Conservation (phyloP, 495 filamentous ascomycete species). For the Daldinia childiae region DNA sequence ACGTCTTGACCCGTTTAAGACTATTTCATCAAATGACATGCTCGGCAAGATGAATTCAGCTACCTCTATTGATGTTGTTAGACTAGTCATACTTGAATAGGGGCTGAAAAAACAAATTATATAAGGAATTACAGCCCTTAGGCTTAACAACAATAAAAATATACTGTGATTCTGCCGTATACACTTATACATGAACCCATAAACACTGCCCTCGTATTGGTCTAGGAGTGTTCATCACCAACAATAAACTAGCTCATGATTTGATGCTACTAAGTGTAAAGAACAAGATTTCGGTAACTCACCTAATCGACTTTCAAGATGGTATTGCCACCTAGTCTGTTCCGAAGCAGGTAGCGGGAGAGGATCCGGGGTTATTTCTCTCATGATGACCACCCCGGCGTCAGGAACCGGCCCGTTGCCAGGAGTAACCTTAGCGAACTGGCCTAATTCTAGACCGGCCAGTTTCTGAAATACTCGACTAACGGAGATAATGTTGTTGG, state of each 20-base stretch:
- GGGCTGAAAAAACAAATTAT: not conserved
- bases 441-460: slow-evolving; percentile 42
- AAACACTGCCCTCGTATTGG: not conserved
- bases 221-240: not conserved
- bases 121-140: not conserved
- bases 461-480: slow-evolving; percentile 43
- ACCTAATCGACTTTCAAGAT: slow-evolving; percentile 65
- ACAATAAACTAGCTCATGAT: not conserved
- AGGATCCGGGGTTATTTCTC: slow-evolving; percentile 37
- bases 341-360: slow-evolving; percentile 49
- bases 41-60: slow-evolving; percentile 60
- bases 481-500: slow-evolving; percentile 46
- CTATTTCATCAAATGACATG: slow-evolving; percentile 59
- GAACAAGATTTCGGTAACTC: slow-evolving; percentile 37
- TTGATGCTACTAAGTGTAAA: not conserved
- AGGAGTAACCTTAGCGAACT: slow-evolving; percentile 40
- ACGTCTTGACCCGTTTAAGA: slow-evolving; percentile 54
- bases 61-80: slow-evolving; percentile 43
- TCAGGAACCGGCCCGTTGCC: slow-evolving; percentile 38
- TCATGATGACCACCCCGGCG: slow-evolving; percentile 41
- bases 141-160: not conserved
- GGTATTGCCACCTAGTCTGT: slow-evolving; percentile 70
- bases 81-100: slow-evolving; percentile 18
- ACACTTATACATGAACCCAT: too few relatives aligned
- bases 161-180: too few relatives aligned